A percentile compares a stretch with the other conserved stretches of the same genome.
Evolutionary conservation across 2,329 filamentous ascomycete genomes (phyloP).

Genomic region (Helminthosporium solani): DNA sequence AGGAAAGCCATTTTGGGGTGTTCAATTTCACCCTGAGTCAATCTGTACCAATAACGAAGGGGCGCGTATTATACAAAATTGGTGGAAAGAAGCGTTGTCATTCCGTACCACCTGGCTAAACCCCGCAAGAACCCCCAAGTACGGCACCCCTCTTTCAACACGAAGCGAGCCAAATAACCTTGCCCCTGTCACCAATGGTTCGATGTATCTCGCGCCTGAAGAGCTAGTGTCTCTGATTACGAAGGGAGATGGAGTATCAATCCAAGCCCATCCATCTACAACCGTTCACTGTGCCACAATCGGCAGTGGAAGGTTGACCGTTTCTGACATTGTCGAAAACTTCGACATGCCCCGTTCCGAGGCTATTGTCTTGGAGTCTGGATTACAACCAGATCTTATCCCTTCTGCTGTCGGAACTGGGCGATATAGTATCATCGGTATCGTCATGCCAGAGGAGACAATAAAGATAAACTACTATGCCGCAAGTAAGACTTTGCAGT

Average conservation of each 20-base stretch:
- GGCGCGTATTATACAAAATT: slow-evolving; percentile 66
- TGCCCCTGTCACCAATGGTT: not conserved
- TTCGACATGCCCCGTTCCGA: slow-evolving; percentile 39
- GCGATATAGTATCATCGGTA: slow-evolving; percentile 71
- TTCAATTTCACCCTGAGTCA: slow-evolving; percentile 91
- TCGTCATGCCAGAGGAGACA: slow-evolving; percentile 58
- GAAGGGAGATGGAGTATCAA: slow-evolving; percentile 24
- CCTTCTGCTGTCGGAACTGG: slow-evolving; percentile 54
- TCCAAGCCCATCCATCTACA: slow-evolving; percentile 27
- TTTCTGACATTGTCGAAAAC: slow-evolving; percentile 40
- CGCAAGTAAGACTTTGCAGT: slow-evolving; percentile 25
- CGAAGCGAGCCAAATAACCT: not conserved
- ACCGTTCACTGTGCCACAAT: slow-evolving; percentile 37
- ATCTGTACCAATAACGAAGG: slow-evolving; percentile 74
- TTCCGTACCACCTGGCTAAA: slow-evolving; percentile 48
- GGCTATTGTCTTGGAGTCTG: slow-evolving; percentile 51
- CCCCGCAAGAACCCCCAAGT: not conserved
- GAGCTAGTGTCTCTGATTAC: slow-evolving; percentile 30
- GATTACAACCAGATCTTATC: slow-evolving; percentile 40
- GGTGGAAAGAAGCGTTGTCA: slow-evolving; percentile 66
- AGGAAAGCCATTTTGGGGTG: slow-evolving; percentile 73
- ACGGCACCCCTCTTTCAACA: not conserved
- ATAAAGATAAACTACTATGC: slow-evolving; percentile 40
- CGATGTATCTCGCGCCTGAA: slow-evolving; percentile 12
- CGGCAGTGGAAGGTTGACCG: slow-evolving; percentile 38